These are phyloP conservation scores for Chondrus crispus DNA, from an alignment of 23 red algal species.

Conservation along the genomic window DNA sequence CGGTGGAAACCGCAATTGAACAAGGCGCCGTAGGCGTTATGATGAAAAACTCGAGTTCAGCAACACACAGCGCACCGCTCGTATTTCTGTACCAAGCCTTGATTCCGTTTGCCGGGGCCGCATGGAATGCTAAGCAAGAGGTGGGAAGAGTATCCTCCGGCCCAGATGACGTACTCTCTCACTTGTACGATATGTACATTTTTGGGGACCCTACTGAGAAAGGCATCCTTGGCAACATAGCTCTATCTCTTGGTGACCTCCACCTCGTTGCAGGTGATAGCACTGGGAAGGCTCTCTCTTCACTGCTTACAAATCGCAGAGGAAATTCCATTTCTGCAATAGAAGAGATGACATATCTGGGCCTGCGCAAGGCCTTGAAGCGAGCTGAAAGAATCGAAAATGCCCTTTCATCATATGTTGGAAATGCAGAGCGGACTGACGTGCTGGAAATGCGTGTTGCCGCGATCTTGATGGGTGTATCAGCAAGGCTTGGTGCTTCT, in stretches of 20 bases:
- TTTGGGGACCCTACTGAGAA: not conserved
- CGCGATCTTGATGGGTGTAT: conserved; percentile 11
- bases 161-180: not conserved
- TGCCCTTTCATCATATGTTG: not conserved
- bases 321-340: not conserved
- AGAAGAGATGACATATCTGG: not conserved
- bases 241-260: not conserved
- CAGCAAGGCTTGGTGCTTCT: not conserved
- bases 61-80: not conserved
- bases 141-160: not conserved
- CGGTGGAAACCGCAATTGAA: not conserved
- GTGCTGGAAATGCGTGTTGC: not conserved
- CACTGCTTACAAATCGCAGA: not conserved
- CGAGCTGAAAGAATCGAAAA: not conserved
- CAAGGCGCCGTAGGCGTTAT: not conserved
- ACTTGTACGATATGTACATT: conserved; percentile 11
- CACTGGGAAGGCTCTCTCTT: not conserved
- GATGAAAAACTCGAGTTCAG: not conserved
- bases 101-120: not conserved
- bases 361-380: not conserved
- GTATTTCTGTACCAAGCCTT: not conserved
- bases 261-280: not conserved
- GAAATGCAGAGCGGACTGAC: not conserved
- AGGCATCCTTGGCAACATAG: not conserved
- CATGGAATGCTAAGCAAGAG: not conserved